A percentile compares a stretch with the other conserved stretches of the same genome.
Evolutionary conservation across 2,329 filamentous ascomycete genomes (phyloP).

Genomic region (Trichoderma oligosporum): DNA sequence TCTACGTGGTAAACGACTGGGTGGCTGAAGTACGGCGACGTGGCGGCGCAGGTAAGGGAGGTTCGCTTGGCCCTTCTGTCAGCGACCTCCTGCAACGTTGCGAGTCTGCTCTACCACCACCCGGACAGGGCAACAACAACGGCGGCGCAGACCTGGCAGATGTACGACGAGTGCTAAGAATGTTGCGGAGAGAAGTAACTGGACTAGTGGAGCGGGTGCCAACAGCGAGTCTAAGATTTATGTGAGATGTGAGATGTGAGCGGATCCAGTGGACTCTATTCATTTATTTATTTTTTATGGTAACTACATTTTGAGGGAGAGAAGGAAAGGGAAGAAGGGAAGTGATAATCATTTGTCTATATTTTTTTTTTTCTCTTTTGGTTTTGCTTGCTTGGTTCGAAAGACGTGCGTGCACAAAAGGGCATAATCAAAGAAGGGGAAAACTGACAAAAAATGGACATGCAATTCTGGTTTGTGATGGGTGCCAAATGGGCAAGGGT

Average conservation of each 20-base stretch:
- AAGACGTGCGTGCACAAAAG: not conserved
- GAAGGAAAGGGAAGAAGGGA: slow-evolving; percentile 7
- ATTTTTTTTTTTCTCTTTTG: not conserved
- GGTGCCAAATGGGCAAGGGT: slow-evolving; percentile 21
- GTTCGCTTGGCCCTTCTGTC: slow-evolving; percentile 42
- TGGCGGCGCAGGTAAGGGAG: slow-evolving; percentile 40
- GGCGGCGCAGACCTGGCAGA: slow-evolving; percentile 46
- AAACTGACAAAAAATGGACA: slow-evolving; percentile 17
- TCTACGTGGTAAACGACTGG: slow-evolving; percentile 48
- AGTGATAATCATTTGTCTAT: not conserved
- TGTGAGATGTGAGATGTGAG: slow-evolving; percentile 31
- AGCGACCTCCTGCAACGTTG: slow-evolving; percentile 50
- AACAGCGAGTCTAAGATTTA: slow-evolving; percentile 44
- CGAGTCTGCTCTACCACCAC: slow-evolving; percentile 42
- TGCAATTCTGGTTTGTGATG: slow-evolving; percentile 19
- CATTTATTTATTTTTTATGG: not conserved
- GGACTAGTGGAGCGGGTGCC: slow-evolving; percentile 43
- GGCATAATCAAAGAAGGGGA: not conserved
- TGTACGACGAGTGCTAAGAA: slow-evolving; percentile 41
- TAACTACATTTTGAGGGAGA: slow-evolving; percentile 4
- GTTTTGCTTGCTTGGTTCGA: not conserved
- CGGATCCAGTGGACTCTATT: slow-evolving; percentile 12
- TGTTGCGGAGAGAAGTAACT: slow-evolving; percentile 43
- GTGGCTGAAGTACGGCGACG: slow-evolving; percentile 47
- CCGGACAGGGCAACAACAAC: slow-evolving; percentile 40